These are phyloP conservation scores for Stereum hirsutum DNA, from an alignment of 1,284 basidiomycete species.

Conservation along the genomic window DNA sequence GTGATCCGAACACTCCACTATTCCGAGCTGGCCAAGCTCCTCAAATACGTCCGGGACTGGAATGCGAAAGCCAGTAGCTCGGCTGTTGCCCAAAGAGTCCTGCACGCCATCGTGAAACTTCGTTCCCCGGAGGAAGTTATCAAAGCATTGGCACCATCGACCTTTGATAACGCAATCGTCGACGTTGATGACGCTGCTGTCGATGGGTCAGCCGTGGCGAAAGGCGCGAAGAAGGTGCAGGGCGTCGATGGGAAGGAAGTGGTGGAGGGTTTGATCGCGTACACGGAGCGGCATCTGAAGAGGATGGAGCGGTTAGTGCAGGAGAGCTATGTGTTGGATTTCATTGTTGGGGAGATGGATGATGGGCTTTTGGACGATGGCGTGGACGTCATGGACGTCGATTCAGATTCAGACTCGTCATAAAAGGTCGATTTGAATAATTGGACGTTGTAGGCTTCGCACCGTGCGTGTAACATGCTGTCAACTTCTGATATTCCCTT, in stretches of 20 bases:
- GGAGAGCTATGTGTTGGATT: constrained; percentile 93
- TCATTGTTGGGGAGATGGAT: constrained; percentile 89
- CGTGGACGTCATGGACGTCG: constrained; percentile 31
- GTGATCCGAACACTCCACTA: constrained; percentile 69
- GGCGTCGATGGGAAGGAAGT: constrained; percentile 56
- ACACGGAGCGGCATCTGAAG: constrained; percentile 86
- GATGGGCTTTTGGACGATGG: constrained; percentile 58
- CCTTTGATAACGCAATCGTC: constrained; percentile 5
- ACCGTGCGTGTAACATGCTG: too few species aligned
- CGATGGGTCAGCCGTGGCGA: constrained; percentile 14
- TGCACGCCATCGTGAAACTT: constrained; percentile 78
- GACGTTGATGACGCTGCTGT: constrained; percentile 26
- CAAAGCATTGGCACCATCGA: constrained; percentile 45
- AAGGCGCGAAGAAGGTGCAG: constrained; percentile 12
- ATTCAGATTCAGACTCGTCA: not conserved
- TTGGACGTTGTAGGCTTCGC: too few species aligned
- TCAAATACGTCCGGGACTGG: constrained; percentile 87
- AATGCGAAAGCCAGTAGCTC: constrained; percentile 87
- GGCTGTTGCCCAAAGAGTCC: constrained; percentile 77
- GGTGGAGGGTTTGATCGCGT: constrained; percentile 82
- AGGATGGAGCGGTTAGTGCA: constrained; percentile 83
- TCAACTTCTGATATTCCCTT: too few species aligned
- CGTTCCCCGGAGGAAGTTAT: constrained; percentile 67
- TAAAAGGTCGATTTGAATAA: too few species aligned
- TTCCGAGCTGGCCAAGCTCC: constrained; percentile 72